Base-by-base conservation (phyloP, 768 basidiomycete species). In the Trametes sanguinea region DNA sequence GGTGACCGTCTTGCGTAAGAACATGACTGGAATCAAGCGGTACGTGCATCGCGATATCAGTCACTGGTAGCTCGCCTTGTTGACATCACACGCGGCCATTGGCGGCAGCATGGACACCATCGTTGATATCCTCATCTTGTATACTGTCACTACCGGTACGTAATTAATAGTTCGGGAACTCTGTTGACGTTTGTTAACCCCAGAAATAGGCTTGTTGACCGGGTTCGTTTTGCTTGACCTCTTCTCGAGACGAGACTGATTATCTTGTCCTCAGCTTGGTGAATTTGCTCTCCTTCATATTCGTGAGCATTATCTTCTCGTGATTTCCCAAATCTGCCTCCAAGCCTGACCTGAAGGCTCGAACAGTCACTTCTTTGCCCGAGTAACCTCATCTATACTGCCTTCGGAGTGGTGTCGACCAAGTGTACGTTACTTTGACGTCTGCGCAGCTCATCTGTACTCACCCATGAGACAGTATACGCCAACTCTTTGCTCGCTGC, bases 401-500 rank as follows among this genome's bases (percentile, higher is more conserved):
- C 57, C 5, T 59, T 52, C 11, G 57, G 57, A 2, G 51, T 59
- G 6, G 51, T 59, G 6, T 42, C 17, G 14, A 51, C 57, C 2
- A 52, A 59, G 13, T 16, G 57, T 59, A 27, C 10, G 56, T 30
- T n/a, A 3, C 5, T 5, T 35, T n/a, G 10, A 11, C 13, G 9
- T 2, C 37, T 27, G n/a, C 35, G 6, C 10, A n/a, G 2, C 27
- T 44, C n/a, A 11, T 11, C 32, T 6, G 6, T 33, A 10, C 5
- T 8, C 22, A 6, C 2, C 39, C 22, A 37, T 37, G 35, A 37
- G 6, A 11, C 29, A 59, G 57, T 59, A 17, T 59, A 59, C 42
- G 57, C 50, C 1, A 59, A 59, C 57, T 59, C 57, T 14, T 42
- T 59, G 30, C 57, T 59, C 22, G 50, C 57, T 8, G 50, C 57